Conservation (phyloP, 768 basidiomycete genomes). For the Porphyrellus cyaneotinctus region DNA sequence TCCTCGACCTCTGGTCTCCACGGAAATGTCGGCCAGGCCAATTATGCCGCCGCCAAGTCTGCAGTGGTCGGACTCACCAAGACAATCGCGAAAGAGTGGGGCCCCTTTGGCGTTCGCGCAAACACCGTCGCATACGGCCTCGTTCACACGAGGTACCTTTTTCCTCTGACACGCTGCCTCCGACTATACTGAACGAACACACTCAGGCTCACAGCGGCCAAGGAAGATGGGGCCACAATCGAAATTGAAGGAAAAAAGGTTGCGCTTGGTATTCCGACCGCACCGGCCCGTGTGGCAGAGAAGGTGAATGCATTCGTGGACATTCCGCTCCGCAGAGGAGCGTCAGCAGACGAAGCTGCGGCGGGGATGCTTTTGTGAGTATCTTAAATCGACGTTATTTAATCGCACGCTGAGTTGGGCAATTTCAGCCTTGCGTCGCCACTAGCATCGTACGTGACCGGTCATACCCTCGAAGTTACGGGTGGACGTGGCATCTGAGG, state of each 20-base stretch:
- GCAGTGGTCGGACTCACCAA: constrained; percentile 79
- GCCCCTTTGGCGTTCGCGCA: constrained; percentile 73
- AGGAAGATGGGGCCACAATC: constrained; percentile 72
- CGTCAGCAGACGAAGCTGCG: constrained; percentile 72
- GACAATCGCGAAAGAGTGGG: constrained; percentile 88
- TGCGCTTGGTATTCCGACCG: constrained; percentile 71
- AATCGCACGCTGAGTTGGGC: constrained; percentile 3
- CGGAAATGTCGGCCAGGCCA: constrained; percentile 82
- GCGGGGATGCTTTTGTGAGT: constrained; percentile 73
- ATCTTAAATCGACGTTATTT: neutral
- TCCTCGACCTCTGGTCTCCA: constrained; percentile 81
- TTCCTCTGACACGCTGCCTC: neutral
- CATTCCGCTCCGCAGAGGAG: constrained; percentile 68
- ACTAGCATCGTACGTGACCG: constrained; percentile 73
- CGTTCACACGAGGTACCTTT: constrained; percentile 65
- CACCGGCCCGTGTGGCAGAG: constrained; percentile 36
- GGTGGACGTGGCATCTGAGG: constrained; percentile 71
- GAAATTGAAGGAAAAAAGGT: constrained; percentile 83
- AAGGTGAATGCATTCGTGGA: constrained; percentile 40
- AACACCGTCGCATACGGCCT: constrained; percentile 79
- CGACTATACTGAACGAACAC: constrained; percentile 1
- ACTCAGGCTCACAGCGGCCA: constrained; percentile 76
- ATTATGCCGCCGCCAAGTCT: constrained; percentile 77
- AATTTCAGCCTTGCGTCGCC: constrained; percentile 65
- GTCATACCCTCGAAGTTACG: constrained; percentile 82